Evolutionary conservation across 2,329 filamentous ascomycete genomes (phyloP).

Genomic region (Colletotrichum australisinense): DNA sequence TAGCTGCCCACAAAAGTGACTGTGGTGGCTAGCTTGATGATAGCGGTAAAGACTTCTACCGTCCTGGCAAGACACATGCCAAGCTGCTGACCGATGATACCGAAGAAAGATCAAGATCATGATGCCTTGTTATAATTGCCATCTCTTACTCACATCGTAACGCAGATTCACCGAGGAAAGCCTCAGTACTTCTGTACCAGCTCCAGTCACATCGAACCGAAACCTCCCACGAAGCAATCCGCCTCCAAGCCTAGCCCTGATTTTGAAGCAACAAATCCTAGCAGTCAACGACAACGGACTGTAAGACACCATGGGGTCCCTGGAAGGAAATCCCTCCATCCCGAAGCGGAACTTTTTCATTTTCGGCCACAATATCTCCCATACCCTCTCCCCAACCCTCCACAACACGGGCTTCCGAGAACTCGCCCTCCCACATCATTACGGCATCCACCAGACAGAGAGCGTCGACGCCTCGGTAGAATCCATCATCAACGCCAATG

Average conservation of each 20-base stretch:
- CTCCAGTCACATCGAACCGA: too few species aligned
- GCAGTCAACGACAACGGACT: too few species aligned
- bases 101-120: background rate
- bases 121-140: background rate
- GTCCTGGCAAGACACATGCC: background rate
- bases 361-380: constrained; percentile 19
- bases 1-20: background rate
- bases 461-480: constrained; percentile 16
- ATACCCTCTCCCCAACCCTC: constrained; percentile 3
- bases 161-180: too few species aligned
- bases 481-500: background rate
- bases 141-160: background rate
- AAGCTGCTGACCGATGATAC: background rate
- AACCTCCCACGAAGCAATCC: too few species aligned
- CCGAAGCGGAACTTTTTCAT: constrained; percentile 2
- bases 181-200: too few species aligned
- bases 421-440: constrained; percentile 11
- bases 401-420: constrained; percentile 15
- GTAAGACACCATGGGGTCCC: background rate
- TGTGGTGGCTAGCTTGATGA: background rate
- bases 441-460: constrained; percentile 4
- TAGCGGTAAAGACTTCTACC: constrained; percentile 5
- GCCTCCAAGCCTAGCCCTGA: too few species aligned
- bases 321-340: background rate
- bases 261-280: too few species aligned